phyloP scores from a whole-genome alignment of 1,139 yeast species.

The Yamadazyma epiphylla region DNA sequence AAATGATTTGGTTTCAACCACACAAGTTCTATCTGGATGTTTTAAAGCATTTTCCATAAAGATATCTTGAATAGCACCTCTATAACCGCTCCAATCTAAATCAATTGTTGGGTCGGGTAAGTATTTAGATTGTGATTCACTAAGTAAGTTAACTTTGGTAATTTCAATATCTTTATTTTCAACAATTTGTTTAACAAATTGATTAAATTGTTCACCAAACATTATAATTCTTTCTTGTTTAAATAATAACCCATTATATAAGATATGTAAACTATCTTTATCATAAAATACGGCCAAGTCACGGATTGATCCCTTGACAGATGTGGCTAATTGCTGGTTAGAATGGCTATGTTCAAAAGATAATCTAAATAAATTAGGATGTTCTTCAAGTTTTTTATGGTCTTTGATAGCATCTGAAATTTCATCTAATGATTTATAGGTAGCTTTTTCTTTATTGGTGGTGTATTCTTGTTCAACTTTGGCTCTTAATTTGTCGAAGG shows the following conservation, averaged over 20 bases:
- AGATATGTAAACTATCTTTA: slow-evolving; percentile 35
- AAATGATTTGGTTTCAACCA: slow-evolving; percentile 83
- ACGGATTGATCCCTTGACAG: slow-evolving; percentile 53
- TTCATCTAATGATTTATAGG: slow-evolving; percentile 49
- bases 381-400: slow-evolving; percentile 47
- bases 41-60: slow-evolving; percentile 79
- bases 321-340: slow-evolving; percentile 43
- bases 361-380: slow-evolving; percentile 63
- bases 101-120: slow-evolving; percentile 88
- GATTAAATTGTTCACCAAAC: slow-evolving; percentile 68
- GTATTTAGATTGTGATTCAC: slow-evolving; percentile 51
- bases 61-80: slow-evolving; percentile 96
- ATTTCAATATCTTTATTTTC: slow-evolving; percentile 38
- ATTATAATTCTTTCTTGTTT: slow-evolving; percentile 64
- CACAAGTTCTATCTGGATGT: slow-evolving; percentile 85
- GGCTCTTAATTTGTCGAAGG: slow-evolving; percentile 51
- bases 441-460: slow-evolving; percentile 32
- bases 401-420: slow-evolving; percentile 51
- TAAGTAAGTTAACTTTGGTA: slow-evolving; percentile 64
- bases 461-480: slow-evolving; percentile 43
- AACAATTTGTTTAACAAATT: slow-evolving; percentile 37
- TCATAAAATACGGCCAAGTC: slow-evolving; percentile 57
- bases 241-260: slow-evolving; percentile 76
- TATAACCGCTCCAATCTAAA: slow-evolving; percentile 84
- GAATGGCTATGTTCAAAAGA: slow-evolving; percentile 52